Conservation (phyloP, 352 stramenopile genomes). For the Pythium utonaiense region DNA sequence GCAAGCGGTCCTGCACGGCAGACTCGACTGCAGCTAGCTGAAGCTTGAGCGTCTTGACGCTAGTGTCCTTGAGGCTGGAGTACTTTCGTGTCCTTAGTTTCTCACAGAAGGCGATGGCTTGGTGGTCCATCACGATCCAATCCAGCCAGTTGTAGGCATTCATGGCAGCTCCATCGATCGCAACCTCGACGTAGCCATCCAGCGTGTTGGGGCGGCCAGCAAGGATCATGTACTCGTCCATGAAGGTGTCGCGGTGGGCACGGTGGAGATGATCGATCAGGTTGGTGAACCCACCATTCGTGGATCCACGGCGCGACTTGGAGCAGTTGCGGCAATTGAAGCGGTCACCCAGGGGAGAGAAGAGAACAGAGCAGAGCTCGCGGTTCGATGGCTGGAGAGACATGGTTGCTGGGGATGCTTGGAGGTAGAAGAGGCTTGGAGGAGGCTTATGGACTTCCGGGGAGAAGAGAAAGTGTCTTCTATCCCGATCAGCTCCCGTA, state of each 20-base stretch:
- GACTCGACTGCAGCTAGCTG: constrained; percentile 10
- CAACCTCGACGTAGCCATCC: background rate
- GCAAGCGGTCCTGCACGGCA: constrained; percentile 5
- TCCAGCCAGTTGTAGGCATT: constrained; percentile 20
- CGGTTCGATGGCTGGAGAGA: background rate
- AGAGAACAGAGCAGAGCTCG: background rate
- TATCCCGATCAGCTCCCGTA: too few species aligned
- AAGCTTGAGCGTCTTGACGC: constrained; percentile 14
- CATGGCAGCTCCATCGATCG: constrained; percentile 6
- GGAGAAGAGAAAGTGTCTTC: too few species aligned
- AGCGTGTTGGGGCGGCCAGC: background rate
- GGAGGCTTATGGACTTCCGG: too few species aligned
- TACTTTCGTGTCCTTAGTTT: constrained; percentile 22
- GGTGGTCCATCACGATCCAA: constrained; percentile 22
- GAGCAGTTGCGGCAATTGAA: background rate
- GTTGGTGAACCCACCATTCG: background rate
- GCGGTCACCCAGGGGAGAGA: background rate
- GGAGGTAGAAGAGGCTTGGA: too few species aligned
- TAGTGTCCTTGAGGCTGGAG: constrained; percentile 15
- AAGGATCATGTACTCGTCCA: background rate
- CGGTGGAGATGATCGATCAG: background rate
- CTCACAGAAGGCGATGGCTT: constrained; percentile 15
- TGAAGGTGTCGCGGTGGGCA: background rate
- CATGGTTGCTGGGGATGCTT: background rate
- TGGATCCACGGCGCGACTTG: background rate